Conservation (phyloP, 495 filamentous ascomycete genomes). For the Neurospora sp. region DNA sequence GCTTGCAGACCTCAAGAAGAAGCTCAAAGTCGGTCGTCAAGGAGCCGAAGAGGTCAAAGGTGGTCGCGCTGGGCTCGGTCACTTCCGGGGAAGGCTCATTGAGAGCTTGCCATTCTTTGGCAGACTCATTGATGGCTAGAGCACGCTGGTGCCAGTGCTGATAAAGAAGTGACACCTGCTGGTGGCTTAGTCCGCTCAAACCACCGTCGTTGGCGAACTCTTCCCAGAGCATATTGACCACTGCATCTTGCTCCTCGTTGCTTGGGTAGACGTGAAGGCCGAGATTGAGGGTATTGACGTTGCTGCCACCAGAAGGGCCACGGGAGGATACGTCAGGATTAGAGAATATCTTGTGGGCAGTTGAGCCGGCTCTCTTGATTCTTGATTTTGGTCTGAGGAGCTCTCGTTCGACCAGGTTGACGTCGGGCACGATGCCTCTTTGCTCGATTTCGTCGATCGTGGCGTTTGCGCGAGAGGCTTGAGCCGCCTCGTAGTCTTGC, state of each 20-base stretch:
- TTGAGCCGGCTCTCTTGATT: neutral
- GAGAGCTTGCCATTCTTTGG: conserved; percentile 1
- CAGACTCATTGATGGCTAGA: conserved; percentile 2
- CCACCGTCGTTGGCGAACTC: neutral
- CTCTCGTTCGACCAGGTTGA: conserved; percentile 1
- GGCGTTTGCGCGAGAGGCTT: conserved; percentile 7
- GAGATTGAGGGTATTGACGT: neutral
- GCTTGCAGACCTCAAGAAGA: conserved; percentile 35
- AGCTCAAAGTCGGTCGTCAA: conserved; percentile 40
- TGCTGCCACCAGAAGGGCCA: neutral
- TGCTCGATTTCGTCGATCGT: conserved; percentile 14
- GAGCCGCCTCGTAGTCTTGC: conserved; percentile 2
- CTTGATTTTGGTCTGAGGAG: neutral
- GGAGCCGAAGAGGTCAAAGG: conserved; percentile 41
- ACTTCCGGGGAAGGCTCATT: neutral
- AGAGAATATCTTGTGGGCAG: conserved; percentile 1
- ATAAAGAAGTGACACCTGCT: neutral
- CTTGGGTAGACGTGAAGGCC: neutral
- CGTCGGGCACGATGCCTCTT: conserved; percentile 14
- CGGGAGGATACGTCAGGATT: neutral
- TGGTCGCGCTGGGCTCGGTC: neutral
- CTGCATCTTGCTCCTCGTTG: conserved; percentile 1
- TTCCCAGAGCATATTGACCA: neutral
- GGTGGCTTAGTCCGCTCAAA: neutral
- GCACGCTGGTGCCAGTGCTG: neutral